These are phyloP conservation scores for Cymbopogon flexuosus DNA, from an alignment of 202 grass and related monocot species.

Conservation along the genomic window DNA sequence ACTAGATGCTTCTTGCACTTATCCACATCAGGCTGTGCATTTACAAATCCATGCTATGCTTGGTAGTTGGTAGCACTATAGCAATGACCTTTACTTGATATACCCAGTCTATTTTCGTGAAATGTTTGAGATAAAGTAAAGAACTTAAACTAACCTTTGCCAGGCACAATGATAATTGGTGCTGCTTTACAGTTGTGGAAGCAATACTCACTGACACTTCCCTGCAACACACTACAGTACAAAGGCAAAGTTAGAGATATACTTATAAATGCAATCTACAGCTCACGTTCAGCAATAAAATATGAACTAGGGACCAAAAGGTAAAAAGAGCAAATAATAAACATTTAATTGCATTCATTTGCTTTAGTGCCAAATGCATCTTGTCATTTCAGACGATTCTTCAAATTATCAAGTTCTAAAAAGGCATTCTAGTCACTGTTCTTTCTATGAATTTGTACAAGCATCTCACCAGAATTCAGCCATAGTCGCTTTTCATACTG, in stretches of 20 bases:
- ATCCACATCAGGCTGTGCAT: neutral
- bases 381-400: conserved; percentile 20
- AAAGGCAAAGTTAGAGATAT: conserved; percentile 37
- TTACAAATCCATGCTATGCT: conserved; percentile 16
- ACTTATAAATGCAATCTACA: conserved; percentile 30
- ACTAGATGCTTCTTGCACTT: conserved; percentile 1
- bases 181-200: conserved; percentile 90
- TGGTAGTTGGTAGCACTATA: neutral
- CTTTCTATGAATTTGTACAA: conserved; percentile 26
- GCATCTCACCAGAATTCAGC: conserved; percentile 3
- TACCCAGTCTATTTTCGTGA: conserved; percentile 5
- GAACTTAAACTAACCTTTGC: conserved; percentile 55
- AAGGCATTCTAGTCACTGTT: neutral
- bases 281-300: conserved; percentile 22
- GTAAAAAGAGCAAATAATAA: conserved; percentile 15
- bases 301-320: conserved; percentile 25
- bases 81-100: neutral
- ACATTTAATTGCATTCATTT: conserved; percentile 24
- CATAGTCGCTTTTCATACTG: neutral
- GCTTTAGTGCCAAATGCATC: neutral
- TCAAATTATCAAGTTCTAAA: conserved; percentile 22
- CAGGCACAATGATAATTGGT: conserved; percentile 82
- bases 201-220: conserved; percentile 80
- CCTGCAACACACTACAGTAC: conserved; percentile 69
- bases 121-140: conserved; percentile 28